A percentile compares a stretch with the other conserved stretches of the same genome.
Evolutionary conservation across 1,139 yeast species (phyloP).

Genomic region (Wickerhamomyces sp.): DNA sequence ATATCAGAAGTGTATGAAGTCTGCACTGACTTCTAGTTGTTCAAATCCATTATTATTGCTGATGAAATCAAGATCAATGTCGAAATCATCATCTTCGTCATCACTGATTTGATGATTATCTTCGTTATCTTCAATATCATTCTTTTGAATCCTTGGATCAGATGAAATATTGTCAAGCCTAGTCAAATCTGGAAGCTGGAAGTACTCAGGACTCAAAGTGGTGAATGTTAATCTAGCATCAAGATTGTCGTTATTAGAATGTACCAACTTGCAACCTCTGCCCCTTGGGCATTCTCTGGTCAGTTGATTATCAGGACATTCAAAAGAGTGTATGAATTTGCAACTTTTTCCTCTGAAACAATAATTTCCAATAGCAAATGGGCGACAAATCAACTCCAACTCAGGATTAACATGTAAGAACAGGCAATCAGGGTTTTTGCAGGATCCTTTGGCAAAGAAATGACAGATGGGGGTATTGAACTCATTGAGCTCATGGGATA

Average conservation of each 20-base stretch:
- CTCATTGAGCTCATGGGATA: slow-evolving; percentile 55
- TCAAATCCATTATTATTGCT: slow-evolving; percentile 7
- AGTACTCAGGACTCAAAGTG: slow-evolving; percentile 23
- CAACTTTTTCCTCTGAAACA: slow-evolving; percentile 61
- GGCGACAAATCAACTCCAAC: slow-evolving; percentile 51
- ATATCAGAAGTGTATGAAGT: slow-evolving; percentile 20
- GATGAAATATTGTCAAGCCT: slow-evolving; percentile 12
- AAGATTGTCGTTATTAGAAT: slow-evolving; percentile 30
- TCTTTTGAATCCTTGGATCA: slow-evolving; percentile 17
- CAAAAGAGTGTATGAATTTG: slow-evolving; percentile 49
- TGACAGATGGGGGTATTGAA: slow-evolving; percentile 65
- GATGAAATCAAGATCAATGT: slow-evolving; percentile 11
- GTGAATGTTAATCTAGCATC: slow-evolving; percentile 23
- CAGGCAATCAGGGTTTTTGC: slow-evolving; percentile 51
- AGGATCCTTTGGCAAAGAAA: slow-evolving; percentile 44
- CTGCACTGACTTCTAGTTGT: slow-evolving; percentile 28
- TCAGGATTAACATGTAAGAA: slow-evolving; percentile 48
- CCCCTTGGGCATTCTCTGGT: slow-evolving; percentile 52
- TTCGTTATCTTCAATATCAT: slow-evolving; percentile 24
- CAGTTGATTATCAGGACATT: slow-evolving; percentile 71
- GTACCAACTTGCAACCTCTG: slow-evolving; percentile 43
- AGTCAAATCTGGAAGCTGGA: slow-evolving; percentile 36
- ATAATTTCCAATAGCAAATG: slow-evolving; percentile 64
- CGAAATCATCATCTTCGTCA: slow-evolving; percentile 29
- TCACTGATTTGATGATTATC: slow-evolving; percentile 23